phyloP scores from a whole-genome alignment of 1,139 yeast species.

The Meyerozyma guilliermondii region DNA sequence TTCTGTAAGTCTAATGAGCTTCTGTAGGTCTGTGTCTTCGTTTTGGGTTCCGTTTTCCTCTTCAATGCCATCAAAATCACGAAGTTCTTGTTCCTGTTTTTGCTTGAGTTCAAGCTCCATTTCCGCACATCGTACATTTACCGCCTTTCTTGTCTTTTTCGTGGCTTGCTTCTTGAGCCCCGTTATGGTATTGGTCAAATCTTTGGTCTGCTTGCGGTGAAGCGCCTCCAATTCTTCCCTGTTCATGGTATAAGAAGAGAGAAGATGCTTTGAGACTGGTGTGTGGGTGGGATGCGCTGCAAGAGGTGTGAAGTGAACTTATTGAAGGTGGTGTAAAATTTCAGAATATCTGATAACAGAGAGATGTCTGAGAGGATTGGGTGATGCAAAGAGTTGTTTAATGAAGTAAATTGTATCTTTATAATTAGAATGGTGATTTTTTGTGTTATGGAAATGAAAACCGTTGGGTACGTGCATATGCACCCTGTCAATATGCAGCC shows the following conservation, averaged over 20 bases:
- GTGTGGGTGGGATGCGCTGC: not conserved
- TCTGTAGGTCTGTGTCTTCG: slow-evolving; percentile 4
- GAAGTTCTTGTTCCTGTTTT: slow-evolving; percentile 51
- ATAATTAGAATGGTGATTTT: too few species aligned
- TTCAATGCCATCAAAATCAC: slow-evolving; percentile 8
- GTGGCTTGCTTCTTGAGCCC: slow-evolving; percentile 80
- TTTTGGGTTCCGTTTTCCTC: slow-evolving; percentile 5
- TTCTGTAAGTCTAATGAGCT: not conserved
- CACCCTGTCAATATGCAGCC: too few species aligned
- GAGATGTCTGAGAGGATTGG: too few species aligned
- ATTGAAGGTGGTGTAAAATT: too few species aligned
- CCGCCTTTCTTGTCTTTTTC: slow-evolving; percentile 65
- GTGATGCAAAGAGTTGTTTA: too few species aligned
- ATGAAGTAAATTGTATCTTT: too few species aligned
- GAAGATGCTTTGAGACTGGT: not conserved
- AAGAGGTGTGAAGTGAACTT: too few species aligned
- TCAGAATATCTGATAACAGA: too few species aligned
- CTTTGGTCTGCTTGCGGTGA: slow-evolving; percentile 67
- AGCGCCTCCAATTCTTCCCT: slow-evolving; percentile 51
- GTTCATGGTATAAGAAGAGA: not conserved
- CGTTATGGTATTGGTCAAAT: slow-evolving; percentile 61
- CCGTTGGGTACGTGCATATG: too few species aligned
- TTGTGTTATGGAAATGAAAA: too few species aligned
- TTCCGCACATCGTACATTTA: slow-evolving; percentile 49
- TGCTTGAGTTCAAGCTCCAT: slow-evolving; percentile 51